Evolutionary conservation across 164 flowering plant species (phyloP).

Genomic region (Stephania cephalantha): DNA sequence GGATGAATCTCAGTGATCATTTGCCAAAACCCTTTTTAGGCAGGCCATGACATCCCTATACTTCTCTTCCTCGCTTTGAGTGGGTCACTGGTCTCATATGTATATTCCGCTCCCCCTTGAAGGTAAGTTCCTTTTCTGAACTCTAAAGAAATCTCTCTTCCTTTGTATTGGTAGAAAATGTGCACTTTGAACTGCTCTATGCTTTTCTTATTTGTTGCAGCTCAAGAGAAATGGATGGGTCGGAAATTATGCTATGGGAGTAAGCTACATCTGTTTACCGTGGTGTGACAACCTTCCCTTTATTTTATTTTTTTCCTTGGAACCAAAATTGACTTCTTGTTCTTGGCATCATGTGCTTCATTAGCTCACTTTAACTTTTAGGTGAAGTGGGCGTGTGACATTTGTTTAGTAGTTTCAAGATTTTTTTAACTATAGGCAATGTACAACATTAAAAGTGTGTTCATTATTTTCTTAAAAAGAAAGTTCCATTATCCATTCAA

Average conservation of each 20-base stretch:
- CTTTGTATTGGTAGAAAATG: background rate
- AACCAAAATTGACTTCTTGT: background rate
- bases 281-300: constrained; percentile 42
- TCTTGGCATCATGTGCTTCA: background rate
- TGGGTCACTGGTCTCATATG: constrained; percentile 81
- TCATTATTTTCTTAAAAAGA: too few species aligned
- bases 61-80: constrained; percentile 88
- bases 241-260: constrained; percentile 94
- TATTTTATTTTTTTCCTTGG: constrained; percentile 1
- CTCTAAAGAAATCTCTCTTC: background rate
- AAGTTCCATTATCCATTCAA: too few species aligned
- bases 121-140: constrained; percentile 39
- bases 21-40: constrained; percentile 39
- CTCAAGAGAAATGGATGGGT: constrained; percentile 98
- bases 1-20: background rate
- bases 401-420: too few species aligned
- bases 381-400: too few species aligned
- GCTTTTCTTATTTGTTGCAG: constrained; percentile 34
- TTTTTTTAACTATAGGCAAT: too few species aligned
- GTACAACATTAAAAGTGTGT: too few species aligned
- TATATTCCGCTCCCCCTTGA: constrained; percentile 98
- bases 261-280: constrained; percentile 92
- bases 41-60: constrained; percentile 75
- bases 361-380: background rate
- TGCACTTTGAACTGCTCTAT: background rate